Percentiles rank a stretch among this genome's conserved stretches.
Evolutionary conservation across 257 asterid genomes (phyloP).

Genomic region (Hygrophila difformis): DNA sequence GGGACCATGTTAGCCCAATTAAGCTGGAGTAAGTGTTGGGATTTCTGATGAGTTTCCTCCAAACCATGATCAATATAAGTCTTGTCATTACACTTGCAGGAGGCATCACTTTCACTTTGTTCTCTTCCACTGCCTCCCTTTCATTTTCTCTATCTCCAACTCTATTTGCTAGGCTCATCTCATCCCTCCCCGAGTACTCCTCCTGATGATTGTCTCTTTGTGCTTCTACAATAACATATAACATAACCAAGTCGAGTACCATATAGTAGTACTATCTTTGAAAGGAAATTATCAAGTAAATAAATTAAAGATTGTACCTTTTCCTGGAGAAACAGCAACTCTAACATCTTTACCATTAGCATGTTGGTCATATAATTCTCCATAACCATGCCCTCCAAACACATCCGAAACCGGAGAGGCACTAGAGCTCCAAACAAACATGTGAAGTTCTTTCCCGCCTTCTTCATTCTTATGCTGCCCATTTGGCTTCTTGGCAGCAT

Average conservation of each 20-base stretch:
- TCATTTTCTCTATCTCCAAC: constrained; percentile 35
- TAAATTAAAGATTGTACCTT: constrained; percentile 28
- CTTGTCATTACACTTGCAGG: constrained; percentile 72
- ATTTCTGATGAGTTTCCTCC: constrained; percentile 67
- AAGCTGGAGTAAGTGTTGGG: constrained; percentile 74
- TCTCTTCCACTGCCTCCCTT: constrained; percentile 32
- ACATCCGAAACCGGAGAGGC: constrained; percentile 91
- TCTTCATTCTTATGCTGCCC: constrained; percentile 23
- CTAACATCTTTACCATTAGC: constrained; percentile 44
- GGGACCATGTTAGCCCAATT: constrained; percentile 52
- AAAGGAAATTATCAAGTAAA: neutral
- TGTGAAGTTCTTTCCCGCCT: constrained; percentile 71
- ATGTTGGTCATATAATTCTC: constrained; percentile 47
- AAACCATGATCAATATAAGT: constrained; percentile 60
- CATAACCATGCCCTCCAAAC: constrained; percentile 64
- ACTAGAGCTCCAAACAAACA: constrained; percentile 96
- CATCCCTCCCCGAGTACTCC: constrained; percentile 50
- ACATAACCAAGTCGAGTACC: neutral
- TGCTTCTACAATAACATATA: constrained; percentile 22
- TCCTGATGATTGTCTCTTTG: constrained; percentile 43
- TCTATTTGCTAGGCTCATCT: constrained; percentile 53
- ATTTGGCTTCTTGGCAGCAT: constrained; percentile 14
- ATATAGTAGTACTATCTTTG: neutral
- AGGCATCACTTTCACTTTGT: constrained; percentile 45
- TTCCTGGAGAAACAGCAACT: constrained; percentile 54